Evolutionary conservation across 1,284 basidiomycete genomes (phyloP).

Genomic region (Puccinia hordei): DNA sequence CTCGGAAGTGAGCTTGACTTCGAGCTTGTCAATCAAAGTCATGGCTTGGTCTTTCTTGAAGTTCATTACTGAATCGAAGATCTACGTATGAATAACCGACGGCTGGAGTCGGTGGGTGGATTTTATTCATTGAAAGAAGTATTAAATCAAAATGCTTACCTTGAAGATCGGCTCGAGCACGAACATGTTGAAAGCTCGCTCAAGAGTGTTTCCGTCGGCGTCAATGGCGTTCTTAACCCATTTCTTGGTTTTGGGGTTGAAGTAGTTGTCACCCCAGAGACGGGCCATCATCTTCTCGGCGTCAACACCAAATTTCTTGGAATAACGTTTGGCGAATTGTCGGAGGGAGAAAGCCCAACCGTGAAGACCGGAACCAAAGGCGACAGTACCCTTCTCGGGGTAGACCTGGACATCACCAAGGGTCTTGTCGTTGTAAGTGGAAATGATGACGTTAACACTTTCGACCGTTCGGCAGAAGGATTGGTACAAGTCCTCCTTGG

Average conservation of each 20-base stretch:
- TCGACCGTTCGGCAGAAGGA: slow-evolving; percentile 97
- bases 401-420: slow-evolving; percentile 99
- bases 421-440: slow-evolving; percentile 90
- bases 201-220: slow-evolving; percentile 82
- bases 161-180: slow-evolving; percentile 99
- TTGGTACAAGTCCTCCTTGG: slow-evolving; percentile 96
- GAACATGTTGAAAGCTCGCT: slow-evolving; percentile 84
- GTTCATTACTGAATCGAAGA: slow-evolving; percentile 99
- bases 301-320: slow-evolving; percentile 99
- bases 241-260: slow-evolving; percentile 97
- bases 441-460: slow-evolving; percentile 97
- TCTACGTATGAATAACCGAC: slow-evolving; percentile 56
- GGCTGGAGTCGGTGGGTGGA: slow-evolving; percentile 1
- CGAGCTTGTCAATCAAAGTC: slow-evolving; percentile 93
- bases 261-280: slow-evolving; percentile 99
- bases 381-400: slow-evolving; percentile 97
- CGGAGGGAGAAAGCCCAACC: slow-evolving; percentile 99
- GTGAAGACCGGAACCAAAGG: slow-evolving; percentile 98
- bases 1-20: slow-evolving; percentile 82
- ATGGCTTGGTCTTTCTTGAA: slow-evolving; percentile 92
- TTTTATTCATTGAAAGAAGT: not conserved
- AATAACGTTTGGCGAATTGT: slow-evolving; percentile 91
- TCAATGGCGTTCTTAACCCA: slow-evolving; percentile 82
- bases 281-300: slow-evolving; percentile 97
- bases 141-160: not conserved